These are phyloP conservation scores for Canariomyces notabilis DNA, from an alignment of 2,329 filamentous ascomycete genomes.

Conservation along the genomic window DNA sequence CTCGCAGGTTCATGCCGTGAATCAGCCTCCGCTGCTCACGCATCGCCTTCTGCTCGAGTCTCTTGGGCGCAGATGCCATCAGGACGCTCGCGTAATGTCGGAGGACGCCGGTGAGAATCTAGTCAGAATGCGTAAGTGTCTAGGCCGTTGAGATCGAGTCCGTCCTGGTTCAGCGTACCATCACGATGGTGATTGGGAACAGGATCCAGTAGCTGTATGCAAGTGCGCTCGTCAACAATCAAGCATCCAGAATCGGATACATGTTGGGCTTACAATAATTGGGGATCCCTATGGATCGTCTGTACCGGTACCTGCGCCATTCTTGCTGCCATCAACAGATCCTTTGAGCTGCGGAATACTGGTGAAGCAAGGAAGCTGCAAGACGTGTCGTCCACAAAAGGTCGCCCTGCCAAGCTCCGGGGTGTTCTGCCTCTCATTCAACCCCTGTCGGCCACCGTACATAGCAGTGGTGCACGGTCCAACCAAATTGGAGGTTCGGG, in stretches of 20 bases:
- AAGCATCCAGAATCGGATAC: not conserved
- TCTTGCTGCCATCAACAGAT: constrained; percentile 15
- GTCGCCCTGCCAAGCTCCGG: constrained; percentile 13
- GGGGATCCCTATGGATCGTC: constrained; percentile 97
- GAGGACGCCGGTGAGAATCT: constrained; percentile 89
- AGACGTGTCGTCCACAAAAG: constrained; percentile 14
- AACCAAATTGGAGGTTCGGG: too few relatives aligned
- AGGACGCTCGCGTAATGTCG: constrained; percentile 95
- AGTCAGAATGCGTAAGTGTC: constrained; percentile 1
- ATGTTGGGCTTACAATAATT: constrained; percentile 72
- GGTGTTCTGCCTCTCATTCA: not conserved
- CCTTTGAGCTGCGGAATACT: constrained; percentile 3
- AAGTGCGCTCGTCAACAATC: constrained; percentile 18
- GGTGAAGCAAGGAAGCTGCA: constrained; percentile 1
- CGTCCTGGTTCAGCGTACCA: constrained; percentile 52
- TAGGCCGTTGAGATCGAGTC: not conserved
- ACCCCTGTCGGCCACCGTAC: constrained; percentile 13
- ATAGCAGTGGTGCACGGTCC: constrained; percentile 7
- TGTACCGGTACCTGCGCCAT: constrained; percentile 88
- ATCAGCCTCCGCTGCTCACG: constrained; percentile 83
- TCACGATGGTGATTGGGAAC: constrained; percentile 93
- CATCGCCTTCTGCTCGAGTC: constrained; percentile 66
- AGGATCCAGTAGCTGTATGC: constrained; percentile 95
- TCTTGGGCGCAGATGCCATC: constrained; percentile 80
- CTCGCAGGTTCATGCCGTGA: constrained; percentile 78